Conservation (phyloP, 352 stramenopile species). For the Pythium utonaiense region DNA sequence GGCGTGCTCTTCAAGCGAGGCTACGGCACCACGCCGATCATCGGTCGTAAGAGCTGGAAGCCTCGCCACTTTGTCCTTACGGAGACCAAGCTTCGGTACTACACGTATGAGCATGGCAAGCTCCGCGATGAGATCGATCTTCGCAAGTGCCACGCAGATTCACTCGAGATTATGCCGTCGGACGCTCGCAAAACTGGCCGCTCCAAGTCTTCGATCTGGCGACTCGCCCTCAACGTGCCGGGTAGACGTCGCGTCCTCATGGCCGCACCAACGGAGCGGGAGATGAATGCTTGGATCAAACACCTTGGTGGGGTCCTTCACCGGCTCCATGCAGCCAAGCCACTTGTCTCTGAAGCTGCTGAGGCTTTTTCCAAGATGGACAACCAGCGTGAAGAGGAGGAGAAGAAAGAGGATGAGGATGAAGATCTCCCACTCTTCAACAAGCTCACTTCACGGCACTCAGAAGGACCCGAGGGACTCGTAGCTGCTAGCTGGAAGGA, state of each 20-base stretch:
- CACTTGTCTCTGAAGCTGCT: background rate
- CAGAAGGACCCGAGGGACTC: background rate
- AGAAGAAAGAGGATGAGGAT: slow-evolving; percentile 1
- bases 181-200: slow-evolving; percentile 73
- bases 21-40: slow-evolving; percentile 29
- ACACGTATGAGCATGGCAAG: slow-evolving; percentile 77
- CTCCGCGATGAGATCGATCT: slow-evolving; percentile 72
- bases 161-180: slow-evolving; percentile 77
- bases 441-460: background rate
- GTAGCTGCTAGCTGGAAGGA: background rate
- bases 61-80: slow-evolving; percentile 78
- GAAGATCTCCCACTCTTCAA: background rate
- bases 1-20: slow-evolving; percentile 82
- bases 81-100: slow-evolving; percentile 56
- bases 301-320: slow-evolving; percentile 33
- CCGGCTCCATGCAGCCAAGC: background rate
- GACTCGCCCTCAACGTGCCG: slow-evolving; percentile 63
- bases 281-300: slow-evolving; percentile 86
- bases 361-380: background rate
- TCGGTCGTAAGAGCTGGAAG: slow-evolving; percentile 78
- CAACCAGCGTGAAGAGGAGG: background rate
- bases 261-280: slow-evolving; percentile 67
- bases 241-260: slow-evolving; percentile 51
- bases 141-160: slow-evolving; percentile 47
- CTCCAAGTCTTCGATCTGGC: slow-evolving; percentile 74